A percentile compares a stretch with the other conserved stretches of the same genome.
Evolutionary conservation across 2,329 filamentous ascomycete genomes (phyloP).

Genomic region (Xylariaceae sp.): DNA sequence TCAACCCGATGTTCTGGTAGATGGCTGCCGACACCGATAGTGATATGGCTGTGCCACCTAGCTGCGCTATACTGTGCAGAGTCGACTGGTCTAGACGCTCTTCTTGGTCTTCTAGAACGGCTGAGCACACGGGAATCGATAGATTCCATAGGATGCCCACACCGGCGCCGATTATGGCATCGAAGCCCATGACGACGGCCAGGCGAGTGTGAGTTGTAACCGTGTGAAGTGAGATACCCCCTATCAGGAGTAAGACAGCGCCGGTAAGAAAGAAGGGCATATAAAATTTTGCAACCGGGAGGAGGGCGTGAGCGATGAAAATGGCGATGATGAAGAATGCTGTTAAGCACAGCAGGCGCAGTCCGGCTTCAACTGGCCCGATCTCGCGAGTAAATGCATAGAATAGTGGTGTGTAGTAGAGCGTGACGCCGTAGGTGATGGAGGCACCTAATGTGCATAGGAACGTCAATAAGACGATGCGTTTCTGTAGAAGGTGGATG

Average conservation of each 20-base stretch:
- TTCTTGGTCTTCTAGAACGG: conserved; percentile 36
- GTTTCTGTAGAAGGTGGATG: conserved; percentile 48
- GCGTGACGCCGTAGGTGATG: conserved; percentile 45
- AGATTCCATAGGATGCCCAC: conserved; percentile 44
- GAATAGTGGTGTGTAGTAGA: conserved; percentile 60
- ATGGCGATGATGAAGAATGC: conserved; percentile 29
- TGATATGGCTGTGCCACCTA: conserved; percentile 39
- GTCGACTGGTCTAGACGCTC: conserved; percentile 41
- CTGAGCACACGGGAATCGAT: conserved; percentile 41
- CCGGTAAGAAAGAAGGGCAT: conserved; percentile 42
- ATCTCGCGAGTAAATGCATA: conserved; percentile 57
- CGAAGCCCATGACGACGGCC: conserved; percentile 42
- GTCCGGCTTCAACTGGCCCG: conserved; percentile 47
- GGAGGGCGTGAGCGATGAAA: conserved; percentile 43
- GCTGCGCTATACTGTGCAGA: conserved; percentile 45
- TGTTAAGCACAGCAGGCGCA: conserved; percentile 48
- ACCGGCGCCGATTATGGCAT: conserved; percentile 43
- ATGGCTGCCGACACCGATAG: conserved; percentile 41
- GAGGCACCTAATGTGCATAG: conserved; percentile 45
- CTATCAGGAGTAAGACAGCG: conserved; percentile 37
- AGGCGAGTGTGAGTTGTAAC: conserved; percentile 36
- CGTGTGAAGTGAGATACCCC: conserved; percentile 37
- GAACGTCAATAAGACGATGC: conserved; percentile 51
- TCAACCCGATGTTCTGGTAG: conserved; percentile 43
- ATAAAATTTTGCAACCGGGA: conserved; percentile 49